phyloP scores from a whole-genome alignment of 2,329 filamentous ascomycete species.

The Tolypocladium paradoxum region DNA sequence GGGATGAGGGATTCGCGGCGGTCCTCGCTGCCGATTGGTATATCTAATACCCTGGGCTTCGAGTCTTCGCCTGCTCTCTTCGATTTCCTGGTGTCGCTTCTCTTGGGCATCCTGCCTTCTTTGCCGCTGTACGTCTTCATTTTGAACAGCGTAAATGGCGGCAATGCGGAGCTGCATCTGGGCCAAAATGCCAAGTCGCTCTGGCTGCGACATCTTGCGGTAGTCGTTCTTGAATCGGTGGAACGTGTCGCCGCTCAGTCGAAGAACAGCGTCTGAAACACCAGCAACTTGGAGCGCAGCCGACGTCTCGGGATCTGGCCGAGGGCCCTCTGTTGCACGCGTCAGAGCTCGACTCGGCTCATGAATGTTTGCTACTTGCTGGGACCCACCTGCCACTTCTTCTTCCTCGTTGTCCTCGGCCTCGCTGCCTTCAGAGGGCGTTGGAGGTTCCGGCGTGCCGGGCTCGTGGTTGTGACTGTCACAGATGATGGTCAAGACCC shows the following conservation, averaged over 20 bases:
- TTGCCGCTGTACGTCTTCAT: constrained; percentile 31
- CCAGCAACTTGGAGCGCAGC: constrained; percentile 28
- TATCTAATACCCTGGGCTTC: constrained; percentile 14
- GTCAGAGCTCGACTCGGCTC: constrained; percentile 1
- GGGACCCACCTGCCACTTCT: constrained; percentile 6
- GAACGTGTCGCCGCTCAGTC: constrained; percentile 31
- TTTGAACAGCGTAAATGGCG: constrained; percentile 33
- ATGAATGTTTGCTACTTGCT: not conserved
- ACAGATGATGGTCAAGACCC: constrained; percentile 33
- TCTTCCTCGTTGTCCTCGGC: constrained; percentile 21
- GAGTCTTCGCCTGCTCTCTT: constrained; percentile 18
- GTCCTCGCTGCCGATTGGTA: constrained; percentile 7
- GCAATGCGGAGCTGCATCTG: constrained; percentile 31
- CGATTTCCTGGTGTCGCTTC: constrained; percentile 26
- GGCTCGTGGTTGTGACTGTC: constrained; percentile 34
- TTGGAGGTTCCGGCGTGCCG: constrained; percentile 30
- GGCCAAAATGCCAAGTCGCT: constrained; percentile 26
- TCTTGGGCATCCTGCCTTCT: constrained; percentile 26
- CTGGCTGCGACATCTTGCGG: constrained; percentile 29
- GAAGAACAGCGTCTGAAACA: constrained; percentile 25
- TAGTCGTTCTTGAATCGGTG: constrained; percentile 32
- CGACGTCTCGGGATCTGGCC: constrained; percentile 24
- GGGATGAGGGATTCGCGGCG: not conserved
- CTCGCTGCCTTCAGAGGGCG: constrained; percentile 20
- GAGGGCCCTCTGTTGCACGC: constrained; percentile 15